A percentile compares a stretch with the other conserved stretches of the same genome.
These are phyloP conservation scores for Primulina tabacum DNA, from an alignment of 257 asterid genomes.

Conservation along the genomic window DNA sequence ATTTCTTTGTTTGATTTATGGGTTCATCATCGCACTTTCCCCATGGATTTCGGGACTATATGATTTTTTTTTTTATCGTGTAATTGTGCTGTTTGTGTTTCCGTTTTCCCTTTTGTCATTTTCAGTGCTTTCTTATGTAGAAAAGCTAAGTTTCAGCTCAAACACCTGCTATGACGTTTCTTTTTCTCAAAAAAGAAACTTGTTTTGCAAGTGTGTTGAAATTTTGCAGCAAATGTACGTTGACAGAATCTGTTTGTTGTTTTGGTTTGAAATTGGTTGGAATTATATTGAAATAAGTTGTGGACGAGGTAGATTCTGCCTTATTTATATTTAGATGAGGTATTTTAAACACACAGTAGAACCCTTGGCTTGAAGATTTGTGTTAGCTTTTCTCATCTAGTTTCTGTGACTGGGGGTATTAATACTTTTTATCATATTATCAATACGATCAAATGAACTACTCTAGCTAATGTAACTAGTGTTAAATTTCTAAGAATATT, in stretches of 20 bases:
- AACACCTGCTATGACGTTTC: background rate
- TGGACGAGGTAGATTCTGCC: conserved; percentile 3
- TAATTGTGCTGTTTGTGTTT: conserved; percentile 13
- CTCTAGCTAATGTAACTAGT: background rate
- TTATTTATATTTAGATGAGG: background rate
- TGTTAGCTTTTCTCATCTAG: no score
- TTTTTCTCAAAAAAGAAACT: background rate
- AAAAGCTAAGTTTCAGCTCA: background rate
- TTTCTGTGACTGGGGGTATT: no score
- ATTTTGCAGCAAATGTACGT: background rate
- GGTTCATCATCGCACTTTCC: conserved; percentile 5
- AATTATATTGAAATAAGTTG: conserved; percentile 2
- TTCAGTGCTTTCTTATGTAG: conserved; percentile 1
- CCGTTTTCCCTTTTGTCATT: conserved; percentile 8
- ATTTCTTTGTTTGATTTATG: background rate
- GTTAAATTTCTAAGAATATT: no score
- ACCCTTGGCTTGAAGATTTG: no score
- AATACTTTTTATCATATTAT: no score
- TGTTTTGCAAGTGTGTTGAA: conserved; percentile 13
- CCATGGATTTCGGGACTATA: conserved; percentile 5
- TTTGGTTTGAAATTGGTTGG: conserved; percentile 3
- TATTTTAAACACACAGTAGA: background rate
- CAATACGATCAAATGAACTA: no score
- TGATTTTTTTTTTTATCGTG: conserved; percentile 22
- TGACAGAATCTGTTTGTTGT: background rate